Base-by-base conservation (phyloP, 2,329 filamentous ascomycete genomes). In the Botryotinia globosa region DNA sequence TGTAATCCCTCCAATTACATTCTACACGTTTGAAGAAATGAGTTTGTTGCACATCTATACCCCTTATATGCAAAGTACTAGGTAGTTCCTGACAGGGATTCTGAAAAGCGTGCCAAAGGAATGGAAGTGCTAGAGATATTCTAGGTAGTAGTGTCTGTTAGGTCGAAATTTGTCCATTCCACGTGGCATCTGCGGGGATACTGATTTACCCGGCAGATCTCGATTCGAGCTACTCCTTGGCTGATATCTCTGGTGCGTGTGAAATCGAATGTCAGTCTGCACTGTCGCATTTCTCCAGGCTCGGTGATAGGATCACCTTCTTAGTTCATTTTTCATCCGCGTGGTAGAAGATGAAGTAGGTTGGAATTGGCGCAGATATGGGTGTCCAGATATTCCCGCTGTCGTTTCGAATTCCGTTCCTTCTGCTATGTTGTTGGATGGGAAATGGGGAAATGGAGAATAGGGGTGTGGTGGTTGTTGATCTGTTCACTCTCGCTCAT, bases 191-290 rank as follows among this genome's bases (percentile, higher is more conserved):
- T 51, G 25, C 25, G 25, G 48, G 48, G 25, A 51, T n/a, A n/a
- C 25, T 14, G n/a, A 51, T 12, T 48, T 48, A 48, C 8, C 4
- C 4, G 25, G 48, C 12, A 3, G 14, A 51, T n/a, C 10, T 51
- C 2, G 12, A n/a, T n/a, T n/a, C 4, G 14, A n/a, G 12, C 25
- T 51, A 3, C 6, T 14, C 3, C 12, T 6, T 12, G 3, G 2
- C 25, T 3, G 48, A 51, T n/a, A n/a, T 51, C 10, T n/a, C 6
- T 16, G 25, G 12, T n/a, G 48, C 4, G 2, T 51, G 12, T n/a
- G 48, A n/a, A n/a, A 51, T 51, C 4, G 25, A 51, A 7, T n/a
- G 14, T 14, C n/a, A 14, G 12, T n/a, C 10, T n/a, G 3, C 5
- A 5, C 48, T 51, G 4, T 3, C 4, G 5, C 12, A n/a, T n/a